These are phyloP conservation scores for Colletotrichum tamarilloi DNA, from an alignment of 2,329 filamentous ascomycete species.

Conservation along the genomic window DNA sequence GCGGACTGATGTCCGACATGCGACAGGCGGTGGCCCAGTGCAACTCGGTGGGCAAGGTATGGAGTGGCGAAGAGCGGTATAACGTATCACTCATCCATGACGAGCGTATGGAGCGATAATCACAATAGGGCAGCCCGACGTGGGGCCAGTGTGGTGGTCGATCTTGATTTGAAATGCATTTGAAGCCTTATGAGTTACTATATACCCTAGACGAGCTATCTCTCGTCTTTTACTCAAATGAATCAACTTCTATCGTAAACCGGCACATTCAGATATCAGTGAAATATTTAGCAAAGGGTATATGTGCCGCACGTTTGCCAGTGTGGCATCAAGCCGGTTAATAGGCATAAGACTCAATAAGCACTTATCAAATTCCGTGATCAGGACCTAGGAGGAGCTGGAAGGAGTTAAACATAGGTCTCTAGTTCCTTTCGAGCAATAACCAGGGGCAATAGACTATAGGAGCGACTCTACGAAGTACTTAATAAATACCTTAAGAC, in stretches of 20 bases:
- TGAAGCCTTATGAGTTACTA: neutral
- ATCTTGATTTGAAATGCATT: neutral
- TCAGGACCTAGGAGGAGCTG: no score
- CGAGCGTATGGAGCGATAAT: constrained; percentile 66
- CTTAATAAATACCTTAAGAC: no score
- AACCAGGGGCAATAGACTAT: no score
- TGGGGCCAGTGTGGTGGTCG: neutral
- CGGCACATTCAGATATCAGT: no score
- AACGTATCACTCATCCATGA: constrained; percentile 70
- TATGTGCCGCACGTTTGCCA: neutral
- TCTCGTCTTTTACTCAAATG: neutral
- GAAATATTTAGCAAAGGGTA: neutral
- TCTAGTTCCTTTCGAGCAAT: no score
- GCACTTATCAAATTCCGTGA: no score
- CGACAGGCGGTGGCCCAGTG: constrained; percentile 62
- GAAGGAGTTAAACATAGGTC: no score
- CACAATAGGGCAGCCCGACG: neutral
- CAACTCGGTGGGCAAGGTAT: constrained; percentile 65
- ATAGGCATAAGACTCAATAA: no score
- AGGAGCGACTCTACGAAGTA: no score
- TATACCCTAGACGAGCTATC: neutral
- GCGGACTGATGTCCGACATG: constrained; percentile 69
- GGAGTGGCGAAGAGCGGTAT: constrained; percentile 66
- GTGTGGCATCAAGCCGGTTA: no score
- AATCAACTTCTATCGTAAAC: no score